Evolutionary conservation across 139 green algal species (phyloP).

Genomic region (Pedinophyceae sp.): DNA sequence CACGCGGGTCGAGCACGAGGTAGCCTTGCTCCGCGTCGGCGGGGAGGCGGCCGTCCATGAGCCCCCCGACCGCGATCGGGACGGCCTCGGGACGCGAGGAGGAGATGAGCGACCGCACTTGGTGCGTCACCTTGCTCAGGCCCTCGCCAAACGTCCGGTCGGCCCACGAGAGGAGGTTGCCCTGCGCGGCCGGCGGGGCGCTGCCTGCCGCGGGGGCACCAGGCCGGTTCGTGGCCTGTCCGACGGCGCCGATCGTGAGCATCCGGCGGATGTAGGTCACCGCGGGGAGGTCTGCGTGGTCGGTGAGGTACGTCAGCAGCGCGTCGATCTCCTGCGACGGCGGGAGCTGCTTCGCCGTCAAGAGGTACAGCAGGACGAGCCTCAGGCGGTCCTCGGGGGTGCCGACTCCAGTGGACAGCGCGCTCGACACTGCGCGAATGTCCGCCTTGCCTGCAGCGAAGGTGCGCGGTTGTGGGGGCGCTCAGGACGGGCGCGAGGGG

Average conservation of each 20-base stretch:
- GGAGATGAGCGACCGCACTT: constrained; percentile 81
- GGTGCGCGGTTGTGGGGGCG: constrained; percentile 8
- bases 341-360: constrained; percentile 36
- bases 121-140: constrained; percentile 59
- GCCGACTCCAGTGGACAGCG: no score
- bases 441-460: neutral
- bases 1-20: no score
- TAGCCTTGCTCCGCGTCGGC: neutral
- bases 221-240: no score
- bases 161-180: constrained; percentile 76
- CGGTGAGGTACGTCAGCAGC: constrained; percentile 14
- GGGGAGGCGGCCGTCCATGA: neutral
- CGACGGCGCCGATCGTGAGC: no score
- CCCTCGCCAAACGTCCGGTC: constrained; percentile 82
- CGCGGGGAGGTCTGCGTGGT: no score
- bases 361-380: constrained; percentile 71
- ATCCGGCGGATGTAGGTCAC: neutral
- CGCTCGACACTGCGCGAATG: no score
- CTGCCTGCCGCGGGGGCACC: neutral
- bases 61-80: constrained; percentile 61
- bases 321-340: no score
- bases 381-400: constrained; percentile 72
- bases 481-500: no score
- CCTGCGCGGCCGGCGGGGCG: constrained; percentile 11
- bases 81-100: constrained; percentile 40